These are phyloP conservation scores for Penicillium sp. DNA, from an alignment of 2,329 filamentous ascomycete species.

Conservation along the genomic window DNA sequence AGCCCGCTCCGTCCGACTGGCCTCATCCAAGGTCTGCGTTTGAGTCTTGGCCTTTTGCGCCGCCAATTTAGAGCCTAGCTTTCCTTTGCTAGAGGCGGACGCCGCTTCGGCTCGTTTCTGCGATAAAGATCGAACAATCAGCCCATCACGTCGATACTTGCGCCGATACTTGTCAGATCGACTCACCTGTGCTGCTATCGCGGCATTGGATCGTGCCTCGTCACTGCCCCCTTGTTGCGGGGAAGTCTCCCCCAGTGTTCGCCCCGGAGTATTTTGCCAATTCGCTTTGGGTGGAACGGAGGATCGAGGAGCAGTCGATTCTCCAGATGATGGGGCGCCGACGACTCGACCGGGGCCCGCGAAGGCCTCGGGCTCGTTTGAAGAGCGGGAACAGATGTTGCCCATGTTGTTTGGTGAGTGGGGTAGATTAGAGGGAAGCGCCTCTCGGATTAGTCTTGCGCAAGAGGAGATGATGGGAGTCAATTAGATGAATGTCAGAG, in stretches of 20 bases:
- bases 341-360: conserved; percentile 71
- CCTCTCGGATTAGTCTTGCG: neutral
- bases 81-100: conserved; percentile 56
- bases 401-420: conserved; percentile 63
- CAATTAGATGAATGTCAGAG: neutral
- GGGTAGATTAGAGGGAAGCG: conserved; percentile 5
- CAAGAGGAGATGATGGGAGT: neutral
- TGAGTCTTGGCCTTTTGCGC: conserved; percentile 76
- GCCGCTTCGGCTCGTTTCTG: conserved; percentile 67
- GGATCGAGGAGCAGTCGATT: conserved; percentile 54
- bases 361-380: conserved; percentile 64
- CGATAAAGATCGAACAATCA: neutral
- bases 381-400: conserved; percentile 77
- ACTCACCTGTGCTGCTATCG: conserved; percentile 80
- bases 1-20: conserved; percentile 65
- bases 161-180: neutral
- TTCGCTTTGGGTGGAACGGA: conserved; percentile 49
- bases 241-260: conserved; percentile 64
- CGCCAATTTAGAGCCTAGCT: conserved; percentile 69
- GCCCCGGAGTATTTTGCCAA: conserved; percentile 50
- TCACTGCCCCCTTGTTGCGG: conserved; percentile 17
- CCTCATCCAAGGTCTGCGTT: conserved; percentile 66
- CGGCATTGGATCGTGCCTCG: conserved; percentile 72
- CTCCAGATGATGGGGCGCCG: conserved; percentile 52
- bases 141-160: no score